Evolutionary conservation across 805 yeast species (phyloP).

Genomic region (Ogataea methanolica): DNA sequence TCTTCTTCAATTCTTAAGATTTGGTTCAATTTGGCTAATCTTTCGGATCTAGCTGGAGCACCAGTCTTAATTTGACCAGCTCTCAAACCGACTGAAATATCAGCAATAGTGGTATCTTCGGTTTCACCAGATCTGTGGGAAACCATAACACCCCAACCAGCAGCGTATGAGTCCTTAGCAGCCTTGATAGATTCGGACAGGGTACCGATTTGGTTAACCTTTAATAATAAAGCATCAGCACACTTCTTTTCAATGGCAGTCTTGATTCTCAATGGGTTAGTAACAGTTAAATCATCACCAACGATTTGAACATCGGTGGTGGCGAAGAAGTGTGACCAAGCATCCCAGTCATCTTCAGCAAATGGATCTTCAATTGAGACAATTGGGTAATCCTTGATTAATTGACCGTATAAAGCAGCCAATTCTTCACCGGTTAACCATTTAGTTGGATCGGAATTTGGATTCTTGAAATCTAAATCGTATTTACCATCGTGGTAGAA

Average conservation of each 20-base stretch:
- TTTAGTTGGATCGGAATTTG: slow-evolving; percentile 82
- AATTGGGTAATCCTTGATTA: slow-evolving; percentile 91
- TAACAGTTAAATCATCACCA: slow-evolving; percentile 97
- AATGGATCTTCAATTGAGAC: slow-evolving; percentile 98
- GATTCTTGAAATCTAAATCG: slow-evolving; percentile 98
- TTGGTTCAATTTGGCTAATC: slow-evolving; percentile 99
- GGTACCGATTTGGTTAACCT: slow-evolving; percentile 99
- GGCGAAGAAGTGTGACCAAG: slow-evolving; percentile 87
- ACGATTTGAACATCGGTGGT: slow-evolving; percentile 82
- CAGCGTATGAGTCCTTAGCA: slow-evolving; percentile 90
- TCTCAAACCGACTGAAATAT: slow-evolving; percentile 96
- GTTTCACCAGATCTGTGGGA: slow-evolving; percentile 99
- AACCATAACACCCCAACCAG: slow-evolving; percentile 99
- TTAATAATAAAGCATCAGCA: slow-evolving; percentile 89
- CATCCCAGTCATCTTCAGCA: slow-evolving; percentile 99
- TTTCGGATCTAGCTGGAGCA: slow-evolving; percentile 99
- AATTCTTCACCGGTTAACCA: slow-evolving; percentile 88
- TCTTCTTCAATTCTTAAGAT: slow-evolving; percentile 97
- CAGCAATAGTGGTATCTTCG: slow-evolving; percentile 98
- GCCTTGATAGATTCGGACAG: slow-evolving; percentile 95
- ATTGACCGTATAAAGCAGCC: slow-evolving; percentile 75
- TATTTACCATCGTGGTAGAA: slow-evolving; percentile 95
- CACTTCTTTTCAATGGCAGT: slow-evolving; percentile 96
- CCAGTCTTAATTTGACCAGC: slow-evolving; percentile 99
- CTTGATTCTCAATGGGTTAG: slow-evolving; percentile 92